phyloP scores from a whole-genome alignment of 305 asterid genomes.

The Fraxinus ornus region DNA sequence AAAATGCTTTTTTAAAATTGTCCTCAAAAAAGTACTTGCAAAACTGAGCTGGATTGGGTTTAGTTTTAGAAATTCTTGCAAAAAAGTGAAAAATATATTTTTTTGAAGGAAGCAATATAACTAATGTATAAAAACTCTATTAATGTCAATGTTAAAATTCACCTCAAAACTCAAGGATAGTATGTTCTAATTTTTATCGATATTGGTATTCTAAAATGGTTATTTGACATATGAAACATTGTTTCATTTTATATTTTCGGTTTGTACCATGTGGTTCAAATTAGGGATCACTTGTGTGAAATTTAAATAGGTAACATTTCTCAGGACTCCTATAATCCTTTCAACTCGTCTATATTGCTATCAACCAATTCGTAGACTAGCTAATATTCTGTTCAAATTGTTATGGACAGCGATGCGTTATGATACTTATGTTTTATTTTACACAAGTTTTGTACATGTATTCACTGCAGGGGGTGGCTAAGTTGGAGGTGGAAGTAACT shows the following conservation, averaged over 20 bases:
- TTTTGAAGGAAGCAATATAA: not conserved
- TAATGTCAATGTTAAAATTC: not conserved
- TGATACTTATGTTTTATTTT: conserved; percentile 14
- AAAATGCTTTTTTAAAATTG: not conserved
- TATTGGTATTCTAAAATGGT: not conserved
- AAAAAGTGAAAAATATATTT: not conserved
- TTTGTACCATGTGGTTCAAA: not conserved
- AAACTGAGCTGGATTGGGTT: not conserved
- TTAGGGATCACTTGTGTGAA: not conserved
- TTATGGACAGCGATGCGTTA: not conserved
- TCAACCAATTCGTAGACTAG: conserved; percentile 5
- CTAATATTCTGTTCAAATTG: conserved; percentile 4
- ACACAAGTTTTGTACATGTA: not conserved
- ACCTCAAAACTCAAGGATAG: not conserved
- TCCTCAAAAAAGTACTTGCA: not conserved
- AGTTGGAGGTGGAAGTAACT: conserved; percentile 98
- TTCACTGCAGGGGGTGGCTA: conserved; percentile 75
- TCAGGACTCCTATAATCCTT: conserved; percentile 3
- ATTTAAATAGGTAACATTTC: not conserved
- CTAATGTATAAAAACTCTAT: not conserved
- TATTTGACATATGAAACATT: not conserved
- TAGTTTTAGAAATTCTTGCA: not conserved
- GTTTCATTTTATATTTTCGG: not conserved
- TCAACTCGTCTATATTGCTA: conserved; percentile 6
- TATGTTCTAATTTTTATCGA: not conserved